Percentiles rank a stretch among this genome's conserved stretches.
Conservation (phyloP, 163 green algal species). For the Scenedesmus sp. region DNA sequence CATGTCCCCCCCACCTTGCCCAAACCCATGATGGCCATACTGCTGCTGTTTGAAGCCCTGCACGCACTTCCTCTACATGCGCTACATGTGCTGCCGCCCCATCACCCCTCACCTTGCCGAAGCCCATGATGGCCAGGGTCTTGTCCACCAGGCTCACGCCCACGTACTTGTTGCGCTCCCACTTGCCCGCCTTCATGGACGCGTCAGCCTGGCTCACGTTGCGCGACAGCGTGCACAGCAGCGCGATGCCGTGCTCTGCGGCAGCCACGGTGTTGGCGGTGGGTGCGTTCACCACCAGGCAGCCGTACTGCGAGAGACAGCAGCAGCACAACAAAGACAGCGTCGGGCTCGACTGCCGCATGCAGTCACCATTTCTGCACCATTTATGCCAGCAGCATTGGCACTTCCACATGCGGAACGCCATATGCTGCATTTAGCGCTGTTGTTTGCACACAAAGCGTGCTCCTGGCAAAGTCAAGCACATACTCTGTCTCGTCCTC, state of each 20-base stretch:
- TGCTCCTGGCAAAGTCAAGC: too few relatives aligned
- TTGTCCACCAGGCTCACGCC: constrained; percentile 93
- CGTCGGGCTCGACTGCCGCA: neutral
- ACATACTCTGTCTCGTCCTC: neutral
- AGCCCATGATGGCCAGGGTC: constrained; percentile 95
- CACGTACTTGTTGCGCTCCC: constrained; percentile 90
- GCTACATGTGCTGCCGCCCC: too few relatives aligned
- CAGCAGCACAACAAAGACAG: neutral
- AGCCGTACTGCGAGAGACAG: constrained; percentile 72
- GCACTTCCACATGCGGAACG: too few relatives aligned
- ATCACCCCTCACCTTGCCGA: constrained; percentile 88
- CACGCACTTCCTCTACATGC: too few relatives aligned
- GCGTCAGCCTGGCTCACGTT: constrained; percentile 93
- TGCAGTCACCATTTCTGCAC: neutral
- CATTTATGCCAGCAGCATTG: neutral
- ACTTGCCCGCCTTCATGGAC: constrained; percentile 92
- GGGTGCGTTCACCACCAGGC: constrained; percentile 97
- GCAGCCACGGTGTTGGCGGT: constrained; percentile 98
- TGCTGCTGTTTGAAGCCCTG: too few relatives aligned
- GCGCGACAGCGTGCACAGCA: constrained; percentile 89
- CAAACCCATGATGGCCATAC: too few relatives aligned
- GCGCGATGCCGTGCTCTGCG: constrained; percentile 97
- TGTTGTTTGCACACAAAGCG: too few relatives aligned
- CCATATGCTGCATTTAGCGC: too few relatives aligned
- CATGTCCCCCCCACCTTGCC: neutral